phyloP scores from a whole-genome alignment of 192 early-diverging fungal species.

The Martensiomyces pterosporus region DNA sequence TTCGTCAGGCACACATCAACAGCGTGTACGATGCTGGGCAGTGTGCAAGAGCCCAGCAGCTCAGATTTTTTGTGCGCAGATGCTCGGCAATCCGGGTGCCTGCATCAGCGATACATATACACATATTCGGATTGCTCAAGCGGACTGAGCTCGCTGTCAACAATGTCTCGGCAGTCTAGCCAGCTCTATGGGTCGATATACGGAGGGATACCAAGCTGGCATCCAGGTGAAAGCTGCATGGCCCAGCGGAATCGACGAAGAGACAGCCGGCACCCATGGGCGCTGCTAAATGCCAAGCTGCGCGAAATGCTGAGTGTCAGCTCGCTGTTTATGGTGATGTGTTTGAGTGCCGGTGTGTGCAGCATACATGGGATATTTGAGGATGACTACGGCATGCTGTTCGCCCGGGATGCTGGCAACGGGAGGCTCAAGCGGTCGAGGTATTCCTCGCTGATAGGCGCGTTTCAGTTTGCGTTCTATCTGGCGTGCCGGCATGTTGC shows the following conservation, averaged over 20 bases:
- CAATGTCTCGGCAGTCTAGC: background rate
- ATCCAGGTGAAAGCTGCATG: too few species aligned
- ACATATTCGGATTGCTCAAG: conserved; percentile 11
- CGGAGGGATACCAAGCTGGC: too few species aligned
- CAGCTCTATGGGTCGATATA: background rate
- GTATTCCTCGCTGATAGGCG: conserved; percentile 8
- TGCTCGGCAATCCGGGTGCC: background rate
- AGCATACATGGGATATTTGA: conserved; percentile 19
- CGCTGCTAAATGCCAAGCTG: too few species aligned
- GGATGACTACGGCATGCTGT: conserved; percentile 7
- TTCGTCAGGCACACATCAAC: too few species aligned
- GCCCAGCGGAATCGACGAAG: too few species aligned
- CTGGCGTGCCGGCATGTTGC: background rate
- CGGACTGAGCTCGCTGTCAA: conserved; percentile 7
- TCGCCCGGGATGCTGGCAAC: background rate
- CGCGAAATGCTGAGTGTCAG: background rate
- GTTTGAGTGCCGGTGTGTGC: conserved; percentile 17
- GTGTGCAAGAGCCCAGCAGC: too few species aligned
- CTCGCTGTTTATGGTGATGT: background rate
- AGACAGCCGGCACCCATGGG: too few species aligned
- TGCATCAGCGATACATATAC: conserved; percentile 10
- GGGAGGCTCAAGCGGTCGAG: background rate
- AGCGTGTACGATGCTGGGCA: too few species aligned
- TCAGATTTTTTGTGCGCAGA: too few species aligned
- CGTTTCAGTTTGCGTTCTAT: conserved; percentile 11